Evolutionary conservation across 2,329 filamentous ascomycete species (phyloP).

Genomic region (Cytospora paraplurivora): DNA sequence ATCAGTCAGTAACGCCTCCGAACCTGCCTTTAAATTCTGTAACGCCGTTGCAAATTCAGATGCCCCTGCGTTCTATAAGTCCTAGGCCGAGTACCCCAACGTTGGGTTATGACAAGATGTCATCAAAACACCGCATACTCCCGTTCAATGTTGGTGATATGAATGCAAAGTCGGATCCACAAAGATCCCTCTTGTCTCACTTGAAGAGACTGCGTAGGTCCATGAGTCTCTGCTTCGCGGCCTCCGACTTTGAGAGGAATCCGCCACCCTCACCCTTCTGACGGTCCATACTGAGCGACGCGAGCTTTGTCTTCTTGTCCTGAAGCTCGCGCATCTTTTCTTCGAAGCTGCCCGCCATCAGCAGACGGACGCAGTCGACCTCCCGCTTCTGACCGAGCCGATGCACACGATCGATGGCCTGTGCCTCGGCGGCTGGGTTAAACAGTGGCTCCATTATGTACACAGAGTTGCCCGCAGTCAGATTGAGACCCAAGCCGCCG

Average conservation of each 20-base stretch:
- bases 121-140: background rate
- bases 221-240: conserved; percentile 63
- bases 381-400: conserved; percentile 86
- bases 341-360: conserved; percentile 90
- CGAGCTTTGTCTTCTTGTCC: conserved; percentile 88
- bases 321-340: conserved; percentile 90
- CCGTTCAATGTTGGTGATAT: background rate
- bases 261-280: conserved; percentile 48
- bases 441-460: conserved; percentile 99
- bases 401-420: conserved; percentile 92
- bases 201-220: conserved; percentile 62
- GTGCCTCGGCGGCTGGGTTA: conserved; percentile 92
- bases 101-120: background rate
- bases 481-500: conserved; percentile 86
- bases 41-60: background rate
- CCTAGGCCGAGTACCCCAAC: background rate
- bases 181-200: conserved; percentile 33
- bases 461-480: conserved; percentile 82
- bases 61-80: background rate
- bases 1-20: background rate
- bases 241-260: conserved; percentile 22
- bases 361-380: conserved; percentile 83
- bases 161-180: background rate
- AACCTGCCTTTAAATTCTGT: background rate
- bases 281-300: conserved; percentile 79